Evolutionary conservation across 1,284 basidiomycete species (phyloP).

Genomic region (Phellopilus nigrolimitatus): DNA sequence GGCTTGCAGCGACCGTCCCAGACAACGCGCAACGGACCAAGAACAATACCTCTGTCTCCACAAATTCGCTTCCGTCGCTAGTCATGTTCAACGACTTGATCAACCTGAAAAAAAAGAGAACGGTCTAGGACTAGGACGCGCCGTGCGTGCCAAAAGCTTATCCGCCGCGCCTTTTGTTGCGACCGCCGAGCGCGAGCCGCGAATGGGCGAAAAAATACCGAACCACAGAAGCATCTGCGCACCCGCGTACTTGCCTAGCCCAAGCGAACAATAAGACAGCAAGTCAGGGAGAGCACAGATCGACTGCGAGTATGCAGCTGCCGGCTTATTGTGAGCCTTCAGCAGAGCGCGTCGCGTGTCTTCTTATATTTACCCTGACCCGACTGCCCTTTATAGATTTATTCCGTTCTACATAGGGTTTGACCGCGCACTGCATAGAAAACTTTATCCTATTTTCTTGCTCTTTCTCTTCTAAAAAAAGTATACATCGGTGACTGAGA

Average conservation of each 20-base stretch:
- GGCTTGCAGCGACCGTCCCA: not conserved
- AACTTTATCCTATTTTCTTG: no score
- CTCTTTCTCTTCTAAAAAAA: no score
- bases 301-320: no score
- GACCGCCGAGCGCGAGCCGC: no score
- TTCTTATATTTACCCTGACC: no score
- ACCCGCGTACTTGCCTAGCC: not conserved
- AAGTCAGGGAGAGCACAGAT: not conserved
- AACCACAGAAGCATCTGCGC: constrained; percentile 2
- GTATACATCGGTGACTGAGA: no score
- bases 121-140: not conserved
- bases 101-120: no score
- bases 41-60: not conserved
- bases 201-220: not conserved
- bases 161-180: constrained; percentile 8
- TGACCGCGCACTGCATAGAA: not conserved
- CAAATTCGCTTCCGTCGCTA: not conserved
- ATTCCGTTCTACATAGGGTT: no score
- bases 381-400: no score
- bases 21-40: not conserved
- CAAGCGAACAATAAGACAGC: constrained; percentile 10
- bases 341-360: no score
- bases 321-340: not conserved
- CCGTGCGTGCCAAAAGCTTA: constrained; percentile 3
- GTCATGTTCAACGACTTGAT: no score